Conservation (phyloP, 2,329 filamentous ascomycete genomes). For the Ascochyta viciae-villosae region DNA sequence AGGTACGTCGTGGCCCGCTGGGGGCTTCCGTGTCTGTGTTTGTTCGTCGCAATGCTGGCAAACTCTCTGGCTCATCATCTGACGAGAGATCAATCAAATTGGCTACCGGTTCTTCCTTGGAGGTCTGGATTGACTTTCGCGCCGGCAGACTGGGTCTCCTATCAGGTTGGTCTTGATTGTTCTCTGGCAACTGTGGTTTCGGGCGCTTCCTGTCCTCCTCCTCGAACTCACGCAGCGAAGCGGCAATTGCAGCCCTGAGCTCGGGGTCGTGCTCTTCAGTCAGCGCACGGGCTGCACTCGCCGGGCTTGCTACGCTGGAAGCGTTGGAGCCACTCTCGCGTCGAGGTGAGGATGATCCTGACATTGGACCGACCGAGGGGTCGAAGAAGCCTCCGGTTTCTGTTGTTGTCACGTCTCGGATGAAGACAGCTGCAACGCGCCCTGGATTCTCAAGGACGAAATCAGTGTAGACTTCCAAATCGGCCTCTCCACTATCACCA, state of each 20-base stretch:
- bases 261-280: slow-evolving; percentile 57
- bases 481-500: slow-evolving; percentile 94
- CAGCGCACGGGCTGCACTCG: slow-evolving; percentile 16
- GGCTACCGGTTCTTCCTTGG: slow-evolving; percentile 35
- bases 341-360: slow-evolving; percentile 36
- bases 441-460: slow-evolving; percentile 85
- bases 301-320: slow-evolving; percentile 20
- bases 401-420: slow-evolving; percentile 94
- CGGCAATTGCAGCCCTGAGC: slow-evolving; percentile 56
- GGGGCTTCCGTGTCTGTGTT: slow-evolving; percentile 35
- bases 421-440: slow-evolving; percentile 85
- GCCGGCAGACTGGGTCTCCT: slow-evolving; percentile 47
- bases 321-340: slow-evolving; percentile 16
- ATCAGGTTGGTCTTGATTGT: slow-evolving; percentile 46
- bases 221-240: slow-evolving; percentile 56
- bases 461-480: slow-evolving; percentile 96
- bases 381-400: slow-evolving; percentile 81
- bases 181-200: slow-evolving; percentile 40
- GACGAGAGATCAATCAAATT: slow-evolving; percentile 58
- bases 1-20: neutral
- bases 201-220: slow-evolving; percentile 47
- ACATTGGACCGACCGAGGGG: slow-evolving; percentile 56
- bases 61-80: slow-evolving; percentile 46
- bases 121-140: slow-evolving; percentile 36
- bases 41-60: slow-evolving; percentile 29